phyloP scores from a whole-genome alignment of 495 filamentous ascomycete genomes.

The Aspergillus olivimuriae region DNA sequence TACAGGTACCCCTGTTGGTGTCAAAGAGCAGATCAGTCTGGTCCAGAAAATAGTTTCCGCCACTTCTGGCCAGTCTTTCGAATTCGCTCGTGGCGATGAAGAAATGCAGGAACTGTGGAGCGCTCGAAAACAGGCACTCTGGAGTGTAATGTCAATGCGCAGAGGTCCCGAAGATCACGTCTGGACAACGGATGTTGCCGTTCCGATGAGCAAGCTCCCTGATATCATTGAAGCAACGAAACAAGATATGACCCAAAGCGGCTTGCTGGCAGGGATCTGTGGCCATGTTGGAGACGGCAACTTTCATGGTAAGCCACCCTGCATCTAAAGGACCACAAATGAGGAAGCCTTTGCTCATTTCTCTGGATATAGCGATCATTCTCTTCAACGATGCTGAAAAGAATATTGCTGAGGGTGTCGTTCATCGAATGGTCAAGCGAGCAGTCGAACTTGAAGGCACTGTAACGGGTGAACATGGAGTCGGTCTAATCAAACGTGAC shows the following conservation, averaged over 20 bases:
- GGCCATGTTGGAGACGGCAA: slow-evolving; percentile 68
- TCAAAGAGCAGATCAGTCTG: slow-evolving; percentile 55
- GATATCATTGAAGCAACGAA: slow-evolving; percentile 60
- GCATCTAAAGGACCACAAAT: too few species aligned
- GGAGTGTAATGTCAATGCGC: slow-evolving; percentile 55
- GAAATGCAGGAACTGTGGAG: slow-evolving; percentile 57
- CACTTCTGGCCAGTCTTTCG: slow-evolving; percentile 46
- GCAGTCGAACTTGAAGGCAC: slow-evolving; percentile 54
- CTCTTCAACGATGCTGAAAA: slow-evolving; percentile 47
- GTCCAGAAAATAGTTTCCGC: slow-evolving; percentile 49
- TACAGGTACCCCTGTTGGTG: slow-evolving; percentile 47
- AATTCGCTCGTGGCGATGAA: slow-evolving; percentile 50
- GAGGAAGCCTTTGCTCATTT: slow-evolving; percentile 1
- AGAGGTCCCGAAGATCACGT: slow-evolving; percentile 50
- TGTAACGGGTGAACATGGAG: slow-evolving; percentile 51
- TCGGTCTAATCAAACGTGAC: slow-evolving; percentile 50
- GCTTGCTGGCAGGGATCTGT: slow-evolving; percentile 53
- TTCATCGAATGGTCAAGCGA: slow-evolving; percentile 48
- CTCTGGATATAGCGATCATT: slow-evolving; percentile 37
- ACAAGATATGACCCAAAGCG: slow-evolving; percentile 48
- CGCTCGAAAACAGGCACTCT: slow-evolving; percentile 55
- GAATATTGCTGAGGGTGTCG: slow-evolving; percentile 32
- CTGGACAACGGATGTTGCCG: slow-evolving; percentile 63
- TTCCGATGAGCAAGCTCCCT: slow-evolving; percentile 56
- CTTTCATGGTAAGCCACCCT: slow-evolving; percentile 47